phyloP scores from a whole-genome alignment of 2,329 filamentous ascomycete genomes.

The Fusarium pininemorale region DNA sequence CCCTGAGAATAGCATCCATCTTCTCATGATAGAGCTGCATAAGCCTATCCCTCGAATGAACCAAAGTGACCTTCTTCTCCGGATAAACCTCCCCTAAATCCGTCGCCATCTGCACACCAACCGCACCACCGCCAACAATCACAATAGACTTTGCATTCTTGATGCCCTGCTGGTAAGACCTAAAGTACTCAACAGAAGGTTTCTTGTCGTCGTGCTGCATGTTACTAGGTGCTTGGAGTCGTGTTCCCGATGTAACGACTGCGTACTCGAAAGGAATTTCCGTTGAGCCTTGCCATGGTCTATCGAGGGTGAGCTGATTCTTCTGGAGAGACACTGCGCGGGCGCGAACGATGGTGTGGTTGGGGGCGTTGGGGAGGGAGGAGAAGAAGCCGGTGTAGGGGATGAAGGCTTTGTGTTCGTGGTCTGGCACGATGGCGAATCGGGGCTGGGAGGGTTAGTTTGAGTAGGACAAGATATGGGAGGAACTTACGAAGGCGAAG shows the following conservation, averaged over 20 bases:
- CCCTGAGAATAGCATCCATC: slow-evolving; percentile 36
- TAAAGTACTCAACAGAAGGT: slow-evolving; percentile 36
- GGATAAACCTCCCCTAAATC: slow-evolving; percentile 41
- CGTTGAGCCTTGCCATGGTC: slow-evolving; percentile 37
- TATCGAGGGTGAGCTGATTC: slow-evolving; percentile 35
- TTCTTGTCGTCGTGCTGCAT: slow-evolving; percentile 39
- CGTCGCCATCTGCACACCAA: slow-evolving; percentile 41
- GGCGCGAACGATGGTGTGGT: slow-evolving; percentile 32
- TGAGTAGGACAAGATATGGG: rapidly evolving
- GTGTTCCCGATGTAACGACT: slow-evolving; percentile 35
- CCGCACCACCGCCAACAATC: slow-evolving; percentile 40
- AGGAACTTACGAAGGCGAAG: slow-evolving; percentile 51
- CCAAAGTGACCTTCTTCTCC: slow-evolving; percentile 34
- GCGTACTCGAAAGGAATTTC: slow-evolving; percentile 38
- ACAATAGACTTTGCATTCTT: slow-evolving; percentile 35
- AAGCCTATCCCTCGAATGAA: slow-evolving; percentile 37
- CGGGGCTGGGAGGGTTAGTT: slow-evolving; percentile 47
- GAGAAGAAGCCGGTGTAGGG: slow-evolving; percentile 51
- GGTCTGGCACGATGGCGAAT: slow-evolving; percentile 53
- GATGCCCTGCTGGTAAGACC: slow-evolving; percentile 29
- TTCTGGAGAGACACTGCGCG: slow-evolving; percentile 25
- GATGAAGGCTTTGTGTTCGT: slow-evolving; percentile 60
- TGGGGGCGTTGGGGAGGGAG: slow-evolving; percentile 23
- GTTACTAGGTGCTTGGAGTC: slow-evolving; percentile 35
- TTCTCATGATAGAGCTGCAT: slow-evolving; percentile 41